Conservation (phyloP, 1,284 basidiomycete species). For the Ustilago tritici region DNA sequence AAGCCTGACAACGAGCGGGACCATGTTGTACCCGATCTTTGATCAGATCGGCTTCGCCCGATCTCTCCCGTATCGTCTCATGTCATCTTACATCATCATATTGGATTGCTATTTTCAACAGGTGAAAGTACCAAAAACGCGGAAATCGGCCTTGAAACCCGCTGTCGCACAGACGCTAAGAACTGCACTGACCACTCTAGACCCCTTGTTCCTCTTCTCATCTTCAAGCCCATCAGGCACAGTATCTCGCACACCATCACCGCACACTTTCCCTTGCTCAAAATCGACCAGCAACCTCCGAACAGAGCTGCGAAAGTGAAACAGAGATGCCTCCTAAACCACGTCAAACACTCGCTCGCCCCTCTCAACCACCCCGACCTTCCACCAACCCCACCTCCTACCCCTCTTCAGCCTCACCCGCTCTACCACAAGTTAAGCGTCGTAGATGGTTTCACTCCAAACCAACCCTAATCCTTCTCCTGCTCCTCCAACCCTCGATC, state of each 20-base stretch:
- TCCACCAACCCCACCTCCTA: neutral
- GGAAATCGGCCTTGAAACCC: neutral
- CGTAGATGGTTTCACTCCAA: conserved; percentile 17
- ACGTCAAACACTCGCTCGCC: conserved; percentile 9
- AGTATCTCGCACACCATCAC: too few species aligned
- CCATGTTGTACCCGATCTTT: too few species aligned
- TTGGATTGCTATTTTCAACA: too few species aligned
- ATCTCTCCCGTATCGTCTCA: too few species aligned
- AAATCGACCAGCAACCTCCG: too few species aligned
- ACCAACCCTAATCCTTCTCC: neutral
- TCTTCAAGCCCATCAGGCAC: too few species aligned
- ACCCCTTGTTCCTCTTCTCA: neutral
- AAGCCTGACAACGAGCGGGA: too few species aligned
- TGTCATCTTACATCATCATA: too few species aligned
- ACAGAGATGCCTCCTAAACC: conserved; percentile 26
- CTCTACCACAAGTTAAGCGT: neutral
- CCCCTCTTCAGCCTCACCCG: neutral
- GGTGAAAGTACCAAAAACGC: neutral
- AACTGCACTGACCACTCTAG: neutral
- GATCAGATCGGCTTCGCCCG: too few species aligned
- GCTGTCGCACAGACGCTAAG: neutral
- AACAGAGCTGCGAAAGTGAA: neutral
- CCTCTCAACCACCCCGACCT: neutral
- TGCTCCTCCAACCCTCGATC: conserved; percentile 17
- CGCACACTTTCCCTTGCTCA: too few species aligned